Evolutionary conservation across 306 rosid species (phyloP).

Genomic region (Inga oerstediana): DNA sequence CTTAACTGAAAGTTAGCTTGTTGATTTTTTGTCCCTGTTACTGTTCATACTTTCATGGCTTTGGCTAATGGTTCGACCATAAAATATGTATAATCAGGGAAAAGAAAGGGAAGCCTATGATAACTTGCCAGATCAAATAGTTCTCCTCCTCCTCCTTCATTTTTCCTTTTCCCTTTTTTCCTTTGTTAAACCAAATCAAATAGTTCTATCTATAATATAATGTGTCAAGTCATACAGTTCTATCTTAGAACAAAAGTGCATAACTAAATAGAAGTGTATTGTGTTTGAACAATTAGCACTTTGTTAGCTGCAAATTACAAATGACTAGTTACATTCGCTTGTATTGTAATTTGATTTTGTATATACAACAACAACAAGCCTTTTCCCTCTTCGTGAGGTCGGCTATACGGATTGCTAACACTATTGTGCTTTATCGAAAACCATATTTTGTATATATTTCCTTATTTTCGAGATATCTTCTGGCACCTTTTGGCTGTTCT

Average conservation of each 20-base stretch:
- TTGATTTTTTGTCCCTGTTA: conserved; percentile 5
- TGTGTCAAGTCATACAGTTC: not conserved
- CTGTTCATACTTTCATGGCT: conserved; percentile 27
- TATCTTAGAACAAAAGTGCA: conserved; percentile 11
- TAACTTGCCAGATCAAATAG: not conserved
- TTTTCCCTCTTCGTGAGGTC: too few species aligned
- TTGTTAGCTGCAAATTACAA: conserved; percentile 9
- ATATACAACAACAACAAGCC: not conserved
- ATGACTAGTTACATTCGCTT: conserved; percentile 10
- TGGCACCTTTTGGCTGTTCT: conserved; percentile 9
- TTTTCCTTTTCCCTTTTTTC: not conserved
- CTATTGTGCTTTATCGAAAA: too few species aligned
- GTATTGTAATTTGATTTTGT: not conserved
- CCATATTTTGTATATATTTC: conserved; percentile 13
- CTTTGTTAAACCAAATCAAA: not conserved
- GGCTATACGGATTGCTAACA: too few species aligned
- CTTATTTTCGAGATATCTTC: conserved; percentile 22
- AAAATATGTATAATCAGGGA: not conserved
- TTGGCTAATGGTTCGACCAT: conserved; percentile 16
- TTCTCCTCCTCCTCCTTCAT: not conserved
- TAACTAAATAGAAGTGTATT: conserved; percentile 7
- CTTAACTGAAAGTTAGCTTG: conserved; percentile 16
- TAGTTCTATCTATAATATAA: not conserved
- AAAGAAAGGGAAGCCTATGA: not conserved
- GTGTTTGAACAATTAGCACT: conserved; percentile 17